Percentiles rank a stretch among this genome's conserved stretches.
Evolutionary conservation across 257 asterid genomes (phyloP).

Genomic region (Handroanthus guayacan): DNA sequence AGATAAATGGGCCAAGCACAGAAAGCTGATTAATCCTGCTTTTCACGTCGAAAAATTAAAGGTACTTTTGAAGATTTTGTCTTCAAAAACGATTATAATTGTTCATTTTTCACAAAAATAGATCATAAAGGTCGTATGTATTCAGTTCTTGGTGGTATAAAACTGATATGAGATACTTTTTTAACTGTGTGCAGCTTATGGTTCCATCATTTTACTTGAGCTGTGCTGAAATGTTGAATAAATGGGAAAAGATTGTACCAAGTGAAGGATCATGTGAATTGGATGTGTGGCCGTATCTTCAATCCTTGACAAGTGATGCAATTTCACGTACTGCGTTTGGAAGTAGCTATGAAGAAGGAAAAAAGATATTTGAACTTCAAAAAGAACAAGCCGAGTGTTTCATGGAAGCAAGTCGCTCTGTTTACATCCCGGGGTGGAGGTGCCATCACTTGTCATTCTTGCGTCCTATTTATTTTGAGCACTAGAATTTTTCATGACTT

Average conservation of each 20-base stretch:
- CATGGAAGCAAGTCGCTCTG: constrained; percentile 19
- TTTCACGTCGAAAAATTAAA: constrained; percentile 58
- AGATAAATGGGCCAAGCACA: constrained; percentile 70
- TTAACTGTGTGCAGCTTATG: constrained; percentile 43
- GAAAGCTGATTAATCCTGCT: constrained; percentile 60
- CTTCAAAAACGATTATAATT: too few species aligned
- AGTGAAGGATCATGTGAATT: constrained; percentile 46
- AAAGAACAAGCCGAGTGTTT: constrained; percentile 45
- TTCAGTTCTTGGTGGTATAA: too few species aligned
- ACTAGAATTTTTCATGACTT: not conserved
- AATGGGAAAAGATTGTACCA: constrained; percentile 51
- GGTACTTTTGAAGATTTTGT: constrained; percentile 31
- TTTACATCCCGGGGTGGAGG: constrained; percentile 59
- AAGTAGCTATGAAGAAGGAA: constrained; percentile 65
- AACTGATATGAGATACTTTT: too few species aligned
- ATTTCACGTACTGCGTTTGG: constrained; percentile 76
- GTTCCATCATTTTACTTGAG: constrained; percentile 58
- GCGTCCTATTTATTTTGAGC: not conserved
- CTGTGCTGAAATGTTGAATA: constrained; percentile 61
- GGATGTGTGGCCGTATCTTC: constrained; percentile 64
- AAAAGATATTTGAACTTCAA: constrained; percentile 64
- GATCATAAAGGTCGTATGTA: too few species aligned
- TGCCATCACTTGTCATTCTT: not conserved
- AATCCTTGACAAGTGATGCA: constrained; percentile 59
- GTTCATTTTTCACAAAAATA: too few species aligned